Evolutionary conservation across 2,329 filamentous ascomycete genomes (phyloP), one percentile per base, ranked within the genome.

Genomic region (Chrysoporthe deuterocubensis): DNA sequence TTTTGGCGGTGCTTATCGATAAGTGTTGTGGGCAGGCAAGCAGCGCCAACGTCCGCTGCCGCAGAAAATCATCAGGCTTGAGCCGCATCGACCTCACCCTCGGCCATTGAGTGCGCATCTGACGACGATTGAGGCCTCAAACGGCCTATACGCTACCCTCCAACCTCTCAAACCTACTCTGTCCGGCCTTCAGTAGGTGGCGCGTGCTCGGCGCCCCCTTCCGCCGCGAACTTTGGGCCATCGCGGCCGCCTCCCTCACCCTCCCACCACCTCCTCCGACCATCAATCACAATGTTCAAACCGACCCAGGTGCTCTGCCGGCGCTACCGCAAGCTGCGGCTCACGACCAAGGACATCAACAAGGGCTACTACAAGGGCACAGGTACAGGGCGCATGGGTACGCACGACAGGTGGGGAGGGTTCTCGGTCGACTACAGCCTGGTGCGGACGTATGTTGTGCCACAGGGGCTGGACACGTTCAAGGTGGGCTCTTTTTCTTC

Each of bases 341-440:
- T 99, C 76, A 97, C 93, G 14, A 97, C 95, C 73, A 99, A 99
- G 82, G 90, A 96, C 80, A 90, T 95, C 78, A 92, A 91, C 78
- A 93, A 93, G 77, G 95, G 94, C 73, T 99, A 90, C 88, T 99
- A 99, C 89, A 98, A 98, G 85, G 96, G 96, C 77, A 97, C 92
- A 75, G 87, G 94, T 59, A 91, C 93, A 0, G 96, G 96, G 1
- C 89, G 92, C 54, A 94, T 96, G 89, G 96, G 96, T 78, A 81
- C 84, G 16, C 93, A 96, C 81, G 94, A 92, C 65, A 92, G 92
- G 78, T 88, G 89, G 77, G 96, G 95, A 79, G 90, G 90, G 62
- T 99, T 96, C 80, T 79, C 89, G 59, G 90, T 98, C 72, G 92
- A 98, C 72, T 97, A 87, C 85, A 81, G 84, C 66, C 97, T 96